A percentile compares a stretch with the other conserved stretches of the same genome.
Conservation (phyloP, 257 asterid genomes). For the Ilex asprella region DNA sequence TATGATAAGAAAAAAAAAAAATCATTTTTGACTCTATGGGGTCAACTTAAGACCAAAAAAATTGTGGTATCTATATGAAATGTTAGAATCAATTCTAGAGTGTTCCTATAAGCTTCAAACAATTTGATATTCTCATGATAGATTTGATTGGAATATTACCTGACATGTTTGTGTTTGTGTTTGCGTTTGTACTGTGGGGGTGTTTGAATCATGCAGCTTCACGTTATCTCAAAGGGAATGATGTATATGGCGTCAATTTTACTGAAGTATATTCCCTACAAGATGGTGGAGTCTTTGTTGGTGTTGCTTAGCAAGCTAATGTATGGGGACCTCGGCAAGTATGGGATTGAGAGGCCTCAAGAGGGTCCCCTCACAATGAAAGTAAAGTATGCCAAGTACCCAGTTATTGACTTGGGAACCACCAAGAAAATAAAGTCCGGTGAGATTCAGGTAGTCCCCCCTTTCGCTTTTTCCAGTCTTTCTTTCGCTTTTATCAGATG, state of each 20-base stretch:
- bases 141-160: not conserved
- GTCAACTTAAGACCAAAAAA: no score
- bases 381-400: constrained; percentile 57
- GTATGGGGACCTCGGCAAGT: constrained; percentile 48
- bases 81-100: no score
- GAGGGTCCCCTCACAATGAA: constrained; percentile 54
- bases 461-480: not conserved
- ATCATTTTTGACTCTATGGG: no score
- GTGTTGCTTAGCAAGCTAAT: constrained; percentile 32
- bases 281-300: constrained; percentile 31
- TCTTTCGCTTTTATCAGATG: not conserved
- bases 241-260: constrained; percentile 17
- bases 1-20: no score
- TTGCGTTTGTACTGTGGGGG: not conserved
- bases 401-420: constrained; percentile 66
- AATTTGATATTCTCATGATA: no score
- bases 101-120: no score
- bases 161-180: not conserved
- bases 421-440: constrained; percentile 37
- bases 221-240: constrained; percentile 44
- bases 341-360: constrained; percentile 50
- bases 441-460: constrained; percentile 45
- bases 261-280: constrained; percentile 18
- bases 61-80: no score
- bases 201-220: constrained; percentile 32